These are phyloP conservation scores for Hippophae rhamnoides DNA, from an alignment of 306 rosid species.

Conservation along the genomic window DNA sequence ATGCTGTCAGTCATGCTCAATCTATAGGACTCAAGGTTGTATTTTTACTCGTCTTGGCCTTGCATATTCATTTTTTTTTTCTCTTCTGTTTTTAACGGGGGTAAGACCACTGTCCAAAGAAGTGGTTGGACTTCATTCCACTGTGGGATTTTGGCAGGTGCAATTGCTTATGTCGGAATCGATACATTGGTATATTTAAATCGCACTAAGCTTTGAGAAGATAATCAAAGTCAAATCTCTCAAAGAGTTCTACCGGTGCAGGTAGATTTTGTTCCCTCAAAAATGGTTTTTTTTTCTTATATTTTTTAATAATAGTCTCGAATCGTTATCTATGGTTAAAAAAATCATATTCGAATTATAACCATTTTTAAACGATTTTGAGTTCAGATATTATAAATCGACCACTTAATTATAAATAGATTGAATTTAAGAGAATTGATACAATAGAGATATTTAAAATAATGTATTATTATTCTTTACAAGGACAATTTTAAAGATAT, in stretches of 20 bases:
- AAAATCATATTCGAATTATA: too few relatives aligned
- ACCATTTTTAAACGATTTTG: too few relatives aligned
- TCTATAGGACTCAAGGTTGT: constrained; percentile 61
- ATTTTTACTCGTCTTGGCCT: constrained; percentile 11
- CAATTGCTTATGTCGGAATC: constrained; percentile 40
- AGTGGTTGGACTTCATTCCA: constrained; percentile 24
- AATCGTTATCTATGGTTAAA: too few relatives aligned
- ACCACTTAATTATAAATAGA: too few relatives aligned
- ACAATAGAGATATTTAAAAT: too few relatives aligned
- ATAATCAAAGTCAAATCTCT: constrained; percentile 3
- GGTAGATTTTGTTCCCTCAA: neutral
- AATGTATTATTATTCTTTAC: too few relatives aligned
- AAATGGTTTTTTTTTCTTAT: neutral
- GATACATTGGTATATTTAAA: constrained; percentile 54
- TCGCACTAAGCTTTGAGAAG: constrained; percentile 36
- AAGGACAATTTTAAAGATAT: too few relatives aligned
- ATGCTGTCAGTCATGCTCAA: constrained; percentile 71
- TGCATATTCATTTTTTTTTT: constrained; percentile 5
- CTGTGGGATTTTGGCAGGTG: constrained; percentile 54
- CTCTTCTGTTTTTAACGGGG: neutral
- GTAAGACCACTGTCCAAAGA: constrained; percentile 9
- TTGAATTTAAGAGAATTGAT: too few relatives aligned
- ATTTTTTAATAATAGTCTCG: too few relatives aligned
- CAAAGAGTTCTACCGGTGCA: neutral
- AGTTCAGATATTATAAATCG: too few relatives aligned